Evolutionary conservation across 768 basidiomycete species (phyloP), one percentile per base, ranked within the genome.

Genomic region (Suillus subluteus): DNA sequence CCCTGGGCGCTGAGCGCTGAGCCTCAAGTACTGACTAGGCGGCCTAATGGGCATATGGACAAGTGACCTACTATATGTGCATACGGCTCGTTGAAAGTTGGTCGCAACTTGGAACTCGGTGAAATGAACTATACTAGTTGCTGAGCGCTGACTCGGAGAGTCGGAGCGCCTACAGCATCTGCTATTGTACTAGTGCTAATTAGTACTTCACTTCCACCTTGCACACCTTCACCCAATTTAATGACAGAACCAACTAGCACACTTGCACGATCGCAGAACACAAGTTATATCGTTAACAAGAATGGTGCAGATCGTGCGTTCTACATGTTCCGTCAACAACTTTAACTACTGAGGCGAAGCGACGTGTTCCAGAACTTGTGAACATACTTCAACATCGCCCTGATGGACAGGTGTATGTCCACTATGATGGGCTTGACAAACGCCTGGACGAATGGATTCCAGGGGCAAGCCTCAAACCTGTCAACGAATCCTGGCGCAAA

Each of bases 371-470:
- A 85, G 84, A 76, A 63, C 74, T 78, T 62, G 91, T 84, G 15
- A 79, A 85, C 26, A 78, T 92, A 64, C 77, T 91, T 35, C 82
- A 87, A 46, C 82, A 79, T 66, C 84, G 83, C 43, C 73, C 74
- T 23, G 75, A 77, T 56, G 84, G 79, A 13, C 82, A 87, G 65
- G 84, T 85, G 65, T 90, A 89, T 72, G 89, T 93, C n/a, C 91
- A 91, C 79, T 92, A 90, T 73, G 74, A 87, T 61, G 84, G 85
- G 72, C 80, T 83, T 26, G 91, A 94, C 80, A 90, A 90, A 74
- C 82, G 89, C 15, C 79, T 91, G 70, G 91, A 93, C 74, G 89
- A 90, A 73, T 93, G 91, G 92, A 78, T 91, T 26, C 78, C 84
- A 4, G 84, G 83, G 68, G 74, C 76, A 64, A 66, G 59, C 61